Percentiles rank a stretch among this genome's conserved stretches.
Conservation (phyloP, 352 stramenopile species). For the Globisporangium nunn region DNA sequence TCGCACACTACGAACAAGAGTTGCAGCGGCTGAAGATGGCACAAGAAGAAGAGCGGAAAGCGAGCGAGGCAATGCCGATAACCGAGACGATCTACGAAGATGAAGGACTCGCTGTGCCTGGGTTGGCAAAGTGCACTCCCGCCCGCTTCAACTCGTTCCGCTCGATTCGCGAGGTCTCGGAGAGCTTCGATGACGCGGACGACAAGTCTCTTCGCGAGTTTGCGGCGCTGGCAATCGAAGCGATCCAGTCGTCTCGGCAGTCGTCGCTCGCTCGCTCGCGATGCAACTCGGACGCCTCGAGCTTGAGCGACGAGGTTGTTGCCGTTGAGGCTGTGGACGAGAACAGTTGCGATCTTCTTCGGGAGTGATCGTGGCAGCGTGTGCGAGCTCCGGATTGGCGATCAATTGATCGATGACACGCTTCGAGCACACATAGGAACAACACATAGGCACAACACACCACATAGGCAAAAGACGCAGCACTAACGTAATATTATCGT, state of each 20-base stretch:
- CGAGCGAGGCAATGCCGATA: constrained; percentile 7
- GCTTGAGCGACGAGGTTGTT: constrained; percentile 6
- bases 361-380: not conserved
- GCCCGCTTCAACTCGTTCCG: constrained; percentile 85
- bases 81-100: constrained; percentile 22
- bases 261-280: constrained; percentile 6
- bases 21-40: constrained; percentile 54
- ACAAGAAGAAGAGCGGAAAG: constrained; percentile 15
- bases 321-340: constrained; percentile 11
- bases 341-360: not conserved
- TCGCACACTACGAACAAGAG: constrained; percentile 79
- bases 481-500: constrained; percentile 12
- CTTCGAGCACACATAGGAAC: not conserved
- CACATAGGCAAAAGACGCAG: constrained; percentile 5
- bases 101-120: constrained; percentile 71
- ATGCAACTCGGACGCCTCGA: constrained; percentile 4
- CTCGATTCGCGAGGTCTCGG: constrained; percentile 34
- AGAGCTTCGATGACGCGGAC: constrained; percentile 16
- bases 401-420: too few relatives aligned
- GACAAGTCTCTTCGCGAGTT: constrained; percentile 14
- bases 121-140: constrained; percentile 59
- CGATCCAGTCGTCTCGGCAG: constrained; percentile 7
- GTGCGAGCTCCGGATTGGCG: too few relatives aligned
- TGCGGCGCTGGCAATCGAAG: constrained; percentile 11
- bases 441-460: not conserved